These are phyloP conservation scores for Diplodia mutila DNA, from an alignment of 2,329 filamentous ascomycete species.

Conservation along the genomic window DNA sequence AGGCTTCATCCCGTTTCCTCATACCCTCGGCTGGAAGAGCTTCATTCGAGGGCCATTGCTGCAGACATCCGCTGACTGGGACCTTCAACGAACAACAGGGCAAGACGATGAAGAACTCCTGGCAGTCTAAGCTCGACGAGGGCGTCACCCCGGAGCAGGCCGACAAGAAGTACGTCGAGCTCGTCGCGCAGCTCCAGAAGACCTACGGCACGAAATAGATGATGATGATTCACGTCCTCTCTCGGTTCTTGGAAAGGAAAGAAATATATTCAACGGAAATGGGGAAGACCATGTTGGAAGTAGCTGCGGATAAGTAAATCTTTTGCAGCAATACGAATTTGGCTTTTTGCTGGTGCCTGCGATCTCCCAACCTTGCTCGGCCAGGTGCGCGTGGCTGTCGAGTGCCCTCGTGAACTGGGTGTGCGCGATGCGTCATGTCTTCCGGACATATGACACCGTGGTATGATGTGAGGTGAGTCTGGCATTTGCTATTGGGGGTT, in stretches of 20 bases:
- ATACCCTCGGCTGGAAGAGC: neutral
- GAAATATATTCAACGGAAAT: neutral
- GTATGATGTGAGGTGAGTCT: neutral
- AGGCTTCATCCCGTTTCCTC: neutral
- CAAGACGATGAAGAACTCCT: conserved; percentile 80
- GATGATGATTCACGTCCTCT: neutral
- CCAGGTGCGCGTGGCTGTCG: neutral
- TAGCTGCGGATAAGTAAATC: neutral
- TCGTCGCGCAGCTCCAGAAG: conserved; percentile 72
- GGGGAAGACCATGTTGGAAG: neutral
- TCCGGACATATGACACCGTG: neutral
- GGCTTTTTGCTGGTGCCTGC: neutral
- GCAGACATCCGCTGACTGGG: conserved; percentile 1
- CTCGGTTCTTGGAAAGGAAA: neutral
- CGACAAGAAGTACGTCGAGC: conserved; percentile 74
- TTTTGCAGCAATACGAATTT: neutral
- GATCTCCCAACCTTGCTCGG: neutral
- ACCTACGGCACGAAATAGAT: conserved; percentile 65
- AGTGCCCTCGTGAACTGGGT: neutral
- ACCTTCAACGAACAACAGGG: conserved; percentile 51
- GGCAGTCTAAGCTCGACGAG: conserved; percentile 71
- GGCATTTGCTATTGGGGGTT: neutral
- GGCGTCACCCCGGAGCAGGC: conserved; percentile 66
- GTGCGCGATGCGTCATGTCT: neutral
- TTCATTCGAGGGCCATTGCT: neutral